Percentiles rank a stretch among this genome's conserved stretches.
These are phyloP conservation scores for Jaltomata sinuosa DNA, from an alignment of 257 asterid genomes.

Conservation along the genomic window DNA sequence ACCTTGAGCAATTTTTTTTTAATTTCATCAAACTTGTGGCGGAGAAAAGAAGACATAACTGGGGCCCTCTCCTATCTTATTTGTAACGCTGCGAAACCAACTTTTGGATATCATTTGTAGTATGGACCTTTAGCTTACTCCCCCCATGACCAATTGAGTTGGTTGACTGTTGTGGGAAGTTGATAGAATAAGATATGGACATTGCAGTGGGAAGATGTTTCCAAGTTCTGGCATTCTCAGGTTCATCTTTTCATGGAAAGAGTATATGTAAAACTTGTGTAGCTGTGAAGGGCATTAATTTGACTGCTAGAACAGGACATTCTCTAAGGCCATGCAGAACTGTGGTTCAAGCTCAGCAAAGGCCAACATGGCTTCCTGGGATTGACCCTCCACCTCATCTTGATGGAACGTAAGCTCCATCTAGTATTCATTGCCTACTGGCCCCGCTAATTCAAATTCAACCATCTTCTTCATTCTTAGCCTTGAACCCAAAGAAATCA, in stretches of 20 bases:
- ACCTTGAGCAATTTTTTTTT: background rate
- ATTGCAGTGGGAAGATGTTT: conserved; percentile 39
- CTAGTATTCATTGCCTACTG: background rate
- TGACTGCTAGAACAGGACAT: conserved; percentile 19
- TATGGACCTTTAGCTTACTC: background rate
- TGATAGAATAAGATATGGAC: conserved; percentile 28
- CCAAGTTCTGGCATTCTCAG: conserved; percentile 33
- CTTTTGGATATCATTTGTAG: background rate
- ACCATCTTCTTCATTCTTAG: background rate
- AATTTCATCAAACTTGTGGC: background rate
- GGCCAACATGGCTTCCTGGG: conserved; percentile 95
- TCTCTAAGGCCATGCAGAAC: conserved; percentile 9
- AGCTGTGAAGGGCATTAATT: conserved; percentile 13
- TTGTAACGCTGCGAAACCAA: background rate
- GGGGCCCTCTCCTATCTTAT: background rate
- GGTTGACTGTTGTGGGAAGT: background rate
- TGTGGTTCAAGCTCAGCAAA: conserved; percentile 49
- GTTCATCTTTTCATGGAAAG: conserved; percentile 31
- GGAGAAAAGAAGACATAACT: background rate
- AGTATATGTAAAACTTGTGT: conserved; percentile 14
- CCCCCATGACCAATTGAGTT: background rate
- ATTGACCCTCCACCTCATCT: conserved; percentile 88
- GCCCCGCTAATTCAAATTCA: background rate
- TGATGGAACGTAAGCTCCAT: conserved; percentile 66
- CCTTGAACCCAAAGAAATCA: background rate